Percentiles rank a stretch among this genome's conserved stretches.
These are phyloP conservation scores for Usnea hakonensis DNA, from an alignment of 495 filamentous ascomycete genomes.

Conservation along the genomic window DNA sequence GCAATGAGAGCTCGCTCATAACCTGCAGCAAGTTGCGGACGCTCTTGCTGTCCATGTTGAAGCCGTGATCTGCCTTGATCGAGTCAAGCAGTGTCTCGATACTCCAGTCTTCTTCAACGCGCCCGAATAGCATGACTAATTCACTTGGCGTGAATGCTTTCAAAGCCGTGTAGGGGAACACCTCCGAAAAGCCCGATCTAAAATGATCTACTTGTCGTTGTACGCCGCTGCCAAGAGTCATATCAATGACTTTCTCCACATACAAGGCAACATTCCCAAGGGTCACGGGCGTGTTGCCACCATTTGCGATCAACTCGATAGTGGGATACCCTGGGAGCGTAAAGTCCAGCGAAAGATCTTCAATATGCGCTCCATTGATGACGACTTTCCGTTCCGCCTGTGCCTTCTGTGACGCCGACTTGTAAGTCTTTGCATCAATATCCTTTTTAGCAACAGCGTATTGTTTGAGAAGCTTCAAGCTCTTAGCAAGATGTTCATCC, in stretches of 20 bases:
- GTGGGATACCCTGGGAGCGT: slow-evolving; percentile 87
- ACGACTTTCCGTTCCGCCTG: slow-evolving; percentile 57
- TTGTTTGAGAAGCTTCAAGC: slow-evolving; percentile 79
- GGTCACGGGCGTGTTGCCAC: slow-evolving; percentile 64
- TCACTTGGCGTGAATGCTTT: slow-evolving; percentile 94
- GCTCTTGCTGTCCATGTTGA: slow-evolving; percentile 97
- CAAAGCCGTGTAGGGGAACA: slow-evolving; percentile 90
- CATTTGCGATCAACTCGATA: slow-evolving; percentile 74
- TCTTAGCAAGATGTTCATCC: slow-evolving; percentile 76
- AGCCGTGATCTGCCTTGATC: slow-evolving; percentile 99
- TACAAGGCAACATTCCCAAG: slow-evolving; percentile 87
- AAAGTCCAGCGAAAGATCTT: slow-evolving; percentile 88
- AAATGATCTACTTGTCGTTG: slow-evolving; percentile 87
- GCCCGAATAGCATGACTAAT: slow-evolving; percentile 92
- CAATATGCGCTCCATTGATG: slow-evolving; percentile 66
- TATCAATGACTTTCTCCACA: slow-evolving; percentile 81
- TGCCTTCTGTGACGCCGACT: slow-evolving; percentile 61
- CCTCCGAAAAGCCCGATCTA: slow-evolving; percentile 83
- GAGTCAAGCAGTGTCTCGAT: slow-evolving; percentile 97
- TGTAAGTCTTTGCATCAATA: slow-evolving; percentile 59
- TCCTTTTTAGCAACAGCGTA: slow-evolving; percentile 76
- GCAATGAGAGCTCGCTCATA: slow-evolving; percentile 77
- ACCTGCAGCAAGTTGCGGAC: slow-evolving; percentile 88
- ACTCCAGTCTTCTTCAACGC: slow-evolving; percentile 93
- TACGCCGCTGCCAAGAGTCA: slow-evolving; percentile 83